phyloP scores from a whole-genome alignment of 2,329 filamentous ascomycete genomes.

The Eurotiales sp. region DNA sequence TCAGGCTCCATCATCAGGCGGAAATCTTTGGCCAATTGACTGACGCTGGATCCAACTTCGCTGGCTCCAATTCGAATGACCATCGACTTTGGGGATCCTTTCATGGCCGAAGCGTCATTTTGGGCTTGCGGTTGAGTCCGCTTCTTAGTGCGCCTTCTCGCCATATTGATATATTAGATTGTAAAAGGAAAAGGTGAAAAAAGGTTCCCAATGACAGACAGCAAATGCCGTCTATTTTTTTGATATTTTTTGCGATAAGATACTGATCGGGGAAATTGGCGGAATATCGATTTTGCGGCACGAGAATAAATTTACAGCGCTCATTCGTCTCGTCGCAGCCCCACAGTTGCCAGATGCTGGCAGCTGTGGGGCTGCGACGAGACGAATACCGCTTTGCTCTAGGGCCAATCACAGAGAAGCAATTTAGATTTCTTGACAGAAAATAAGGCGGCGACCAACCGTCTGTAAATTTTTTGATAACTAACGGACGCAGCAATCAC shows the following conservation, averaged over 20 bases:
- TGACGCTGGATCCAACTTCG: constrained; percentile 86
- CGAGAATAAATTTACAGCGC: constrained; percentile 33
- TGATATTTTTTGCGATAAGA: constrained; percentile 21
- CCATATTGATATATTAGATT: too few species aligned
- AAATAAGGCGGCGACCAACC: too few species aligned
- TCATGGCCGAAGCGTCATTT: constrained; percentile 29
- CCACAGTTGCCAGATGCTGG: too few species aligned
- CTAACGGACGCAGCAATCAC: too few species aligned
- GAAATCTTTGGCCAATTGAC: constrained; percentile 87
- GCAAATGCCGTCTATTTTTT: too few species aligned
- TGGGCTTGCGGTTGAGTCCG: constrained; percentile 74
- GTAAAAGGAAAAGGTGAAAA: too few species aligned
- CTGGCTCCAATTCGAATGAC: constrained; percentile 95
- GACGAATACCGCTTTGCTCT: too few species aligned
- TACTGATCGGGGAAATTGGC: constrained; percentile 29
- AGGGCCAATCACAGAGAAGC: too few species aligned
- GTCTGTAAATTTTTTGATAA: too few species aligned
- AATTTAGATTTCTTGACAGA: too few species aligned
- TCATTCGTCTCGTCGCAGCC: too few species aligned
- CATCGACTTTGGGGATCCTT: constrained; percentile 80
- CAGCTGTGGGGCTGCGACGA: too few species aligned
- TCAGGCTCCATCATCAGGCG: constrained; percentile 93
- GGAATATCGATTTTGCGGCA: constrained; percentile 36
- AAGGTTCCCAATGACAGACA: neutral
- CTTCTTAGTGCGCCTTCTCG: constrained; percentile 78